phyloP scores from a whole-genome alignment of 306 rosid species.

The Astragalus glycyphyllos region DNA sequence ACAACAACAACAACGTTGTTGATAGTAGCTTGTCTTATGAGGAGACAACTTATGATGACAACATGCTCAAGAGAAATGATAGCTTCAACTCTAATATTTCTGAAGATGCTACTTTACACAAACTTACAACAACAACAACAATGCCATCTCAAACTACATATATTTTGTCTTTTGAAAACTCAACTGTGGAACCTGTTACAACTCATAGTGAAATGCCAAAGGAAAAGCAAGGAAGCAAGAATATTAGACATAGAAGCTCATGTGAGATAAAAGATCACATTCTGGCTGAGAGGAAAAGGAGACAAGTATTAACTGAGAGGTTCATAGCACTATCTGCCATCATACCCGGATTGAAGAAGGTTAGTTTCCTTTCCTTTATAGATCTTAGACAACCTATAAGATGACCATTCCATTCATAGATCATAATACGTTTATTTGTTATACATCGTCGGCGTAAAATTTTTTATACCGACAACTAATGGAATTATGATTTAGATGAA shows the following conservation, averaged over 20 bases:
- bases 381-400: too few species aligned
- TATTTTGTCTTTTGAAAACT: conserved; percentile 36
- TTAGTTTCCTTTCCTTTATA: neutral
- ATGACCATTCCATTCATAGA: neutral
- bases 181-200: neutral
- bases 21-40: neutral
- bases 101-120: conserved; percentile 11
- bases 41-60: neutral
- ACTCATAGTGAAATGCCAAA: neutral
- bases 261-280: conserved; percentile 33
- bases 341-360: conserved; percentile 48
- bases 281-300: conserved; percentile 47
- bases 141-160: conserved; percentile 3
- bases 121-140: neutral
- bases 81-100: conserved; percentile 29
- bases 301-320: conserved; percentile 38
- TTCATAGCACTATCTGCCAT: conserved; percentile 49
- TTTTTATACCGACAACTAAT: too few species aligned
- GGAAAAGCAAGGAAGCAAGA: conserved; percentile 12
- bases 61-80: neutral
- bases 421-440: too few species aligned
- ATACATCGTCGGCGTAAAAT: too few species aligned
- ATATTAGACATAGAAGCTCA: neutral
- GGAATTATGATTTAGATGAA: too few species aligned
- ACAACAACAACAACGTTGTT: neutral